Evolutionary conservation across 805 yeast species (phyloP), one percentile per base, ranked within the genome.

Genomic region (Ogataea methylovora): DNA sequence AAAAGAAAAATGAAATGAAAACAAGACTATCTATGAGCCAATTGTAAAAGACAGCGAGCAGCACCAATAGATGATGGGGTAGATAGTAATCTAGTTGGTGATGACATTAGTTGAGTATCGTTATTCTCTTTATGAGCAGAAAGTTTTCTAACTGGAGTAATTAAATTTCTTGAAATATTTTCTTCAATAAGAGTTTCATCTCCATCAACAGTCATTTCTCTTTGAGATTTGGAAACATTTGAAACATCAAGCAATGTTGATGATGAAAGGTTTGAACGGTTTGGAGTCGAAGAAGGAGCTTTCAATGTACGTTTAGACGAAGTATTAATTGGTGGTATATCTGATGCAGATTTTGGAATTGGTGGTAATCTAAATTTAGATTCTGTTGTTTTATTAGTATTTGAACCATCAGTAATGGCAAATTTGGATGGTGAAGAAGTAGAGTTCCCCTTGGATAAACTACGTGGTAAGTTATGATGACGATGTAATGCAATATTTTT

Each of bases 11-110:
- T 18, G 27, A 8, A 23, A 26, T 6, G 16, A 27, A 27, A 8
- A 13, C 7, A 27, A 16, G n/a, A 27, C 23, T 39, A 54, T 49
- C 63, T 54, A 34, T 62, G 54, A 4, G 70, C 65, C 39, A 67
- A 37, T 39, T 65, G 70, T 20, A 67, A 38, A 34, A 67, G 43
- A 17, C 69, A 65, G 35, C 61, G 56, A 9, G 73, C 73, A 20
- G 72, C 73, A 24, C 71, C 71, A 35, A 65, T 66, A 1, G 70
- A 63, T 4, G 69, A 64, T 7, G 73, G 72, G 3, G 72, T 67
- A 4, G 68, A 56, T 39, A 61, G 44, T 20, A 57, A 40, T 43
- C 60, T 61, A 1, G 65, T 60, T 30, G 70, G 69, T 20, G 65
- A 56, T 5, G 62, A 54, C 46, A 58, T 34, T 7, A 57, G 26